These are phyloP conservation scores for Leishmania major DNA, from an alignment of 208 protist species.

Conservation along the genomic window DNA sequence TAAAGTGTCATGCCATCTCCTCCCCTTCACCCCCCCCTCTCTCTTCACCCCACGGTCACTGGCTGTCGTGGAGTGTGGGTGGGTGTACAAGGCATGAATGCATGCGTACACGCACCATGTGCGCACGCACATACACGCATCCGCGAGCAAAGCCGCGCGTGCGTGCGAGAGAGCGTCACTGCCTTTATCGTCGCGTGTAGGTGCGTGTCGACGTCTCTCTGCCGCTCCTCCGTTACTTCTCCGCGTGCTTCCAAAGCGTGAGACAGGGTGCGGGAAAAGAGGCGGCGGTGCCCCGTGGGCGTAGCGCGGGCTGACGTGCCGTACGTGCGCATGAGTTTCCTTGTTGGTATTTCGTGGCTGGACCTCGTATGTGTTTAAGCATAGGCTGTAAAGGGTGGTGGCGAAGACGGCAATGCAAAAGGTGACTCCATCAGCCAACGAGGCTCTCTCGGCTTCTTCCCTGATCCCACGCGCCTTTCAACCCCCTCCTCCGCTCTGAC, in stretches of 20 bases:
- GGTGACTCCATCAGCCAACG: neutral
- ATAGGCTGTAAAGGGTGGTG: neutral
- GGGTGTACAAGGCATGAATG: neutral
- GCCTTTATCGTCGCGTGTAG: neutral
- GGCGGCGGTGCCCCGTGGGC: neutral
- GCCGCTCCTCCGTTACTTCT: neutral
- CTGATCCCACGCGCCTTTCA: neutral
- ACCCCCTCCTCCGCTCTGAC: neutral
- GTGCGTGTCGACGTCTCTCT: neutral
- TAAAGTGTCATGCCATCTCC: neutral
- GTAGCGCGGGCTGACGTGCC: neutral
- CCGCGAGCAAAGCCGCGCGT: no score
- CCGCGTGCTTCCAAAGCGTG: neutral
- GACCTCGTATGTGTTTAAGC: neutral
- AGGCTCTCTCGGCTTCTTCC: neutral
- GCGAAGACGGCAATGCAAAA: neutral
- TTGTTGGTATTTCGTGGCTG: neutral
- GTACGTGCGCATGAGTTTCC: neutral
- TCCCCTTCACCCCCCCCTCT: no score
- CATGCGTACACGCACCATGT: neutral
- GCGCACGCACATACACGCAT: neutral
- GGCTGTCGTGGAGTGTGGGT: neutral
- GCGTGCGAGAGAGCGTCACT: neutral
- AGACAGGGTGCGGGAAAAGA: neutral
- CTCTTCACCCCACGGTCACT: neutral